phyloP scores from a whole-genome alignment of 768 basidiomycete species.

The Galerina marginata region DNA sequence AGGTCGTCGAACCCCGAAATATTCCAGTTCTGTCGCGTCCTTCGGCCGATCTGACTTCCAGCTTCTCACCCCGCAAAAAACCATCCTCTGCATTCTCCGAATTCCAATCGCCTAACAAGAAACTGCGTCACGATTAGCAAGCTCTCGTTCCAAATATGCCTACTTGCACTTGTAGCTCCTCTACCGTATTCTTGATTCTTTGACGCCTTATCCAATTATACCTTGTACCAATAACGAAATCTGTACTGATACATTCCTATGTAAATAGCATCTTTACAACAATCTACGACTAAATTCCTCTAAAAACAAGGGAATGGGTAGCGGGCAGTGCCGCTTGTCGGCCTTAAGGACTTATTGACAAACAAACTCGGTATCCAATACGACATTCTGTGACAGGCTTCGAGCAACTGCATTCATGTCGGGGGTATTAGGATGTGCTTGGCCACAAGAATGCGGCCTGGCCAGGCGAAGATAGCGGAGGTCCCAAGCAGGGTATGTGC shows the following conservation, averaged over 20 bases:
- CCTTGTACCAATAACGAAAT: too few species aligned
- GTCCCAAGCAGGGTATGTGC: constrained; percentile 13
- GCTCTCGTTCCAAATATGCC: too few species aligned
- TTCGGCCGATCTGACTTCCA: background rate
- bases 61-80: background rate
- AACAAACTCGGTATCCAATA: constrained; percentile 10
- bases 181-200: too few species aligned
- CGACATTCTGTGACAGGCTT: constrained; percentile 9
- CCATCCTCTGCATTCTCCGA: background rate
- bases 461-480: constrained; percentile 15
- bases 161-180: too few species aligned
- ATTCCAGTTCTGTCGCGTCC: background rate
- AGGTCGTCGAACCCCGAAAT: background rate
- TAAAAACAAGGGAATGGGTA: too few species aligned
- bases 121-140: too few species aligned
- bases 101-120: background rate
- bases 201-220: too few species aligned
- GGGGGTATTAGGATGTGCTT: constrained; percentile 10
- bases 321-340: too few species aligned
- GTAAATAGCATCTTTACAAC: too few species aligned
- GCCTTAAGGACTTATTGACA: constrained; percentile 4
- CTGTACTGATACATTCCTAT: too few species aligned
- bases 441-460: constrained; percentile 8
- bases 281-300: too few species aligned
- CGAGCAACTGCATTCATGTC: constrained; percentile 17